phyloP scores from a whole-genome alignment of 2,329 filamentous ascomycete genomes.

The Colletotrichum lini region DNA sequence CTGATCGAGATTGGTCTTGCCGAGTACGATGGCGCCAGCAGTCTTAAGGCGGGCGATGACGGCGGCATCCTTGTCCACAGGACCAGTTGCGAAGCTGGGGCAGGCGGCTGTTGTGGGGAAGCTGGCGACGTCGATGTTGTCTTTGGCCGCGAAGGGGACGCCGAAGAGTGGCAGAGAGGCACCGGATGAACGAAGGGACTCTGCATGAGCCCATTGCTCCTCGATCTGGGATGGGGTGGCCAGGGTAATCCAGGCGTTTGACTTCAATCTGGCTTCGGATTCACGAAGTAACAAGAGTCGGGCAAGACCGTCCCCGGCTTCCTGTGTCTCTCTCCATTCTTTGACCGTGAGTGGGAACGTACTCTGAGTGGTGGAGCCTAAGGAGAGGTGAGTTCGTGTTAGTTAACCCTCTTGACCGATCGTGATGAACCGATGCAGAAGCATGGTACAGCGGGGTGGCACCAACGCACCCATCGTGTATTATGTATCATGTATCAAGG shows the following conservation, averaged over 20 bases:
- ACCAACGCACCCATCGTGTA: constrained; percentile 35
- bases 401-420: constrained; percentile 11
- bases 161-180: constrained; percentile 66
- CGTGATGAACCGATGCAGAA: constrained; percentile 8
- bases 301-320: constrained; percentile 46
- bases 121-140: constrained; percentile 68
- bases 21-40: constrained; percentile 70
- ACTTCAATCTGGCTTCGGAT: constrained; percentile 45
- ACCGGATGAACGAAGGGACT: constrained; percentile 57
- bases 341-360: constrained; percentile 42
- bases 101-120: constrained; percentile 68
- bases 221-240: constrained; percentile 48
- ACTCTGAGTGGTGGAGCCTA: constrained; percentile 34
- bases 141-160: constrained; percentile 70
- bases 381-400: constrained; percentile 19
- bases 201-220: constrained; percentile 53
- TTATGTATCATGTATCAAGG: constrained; percentile 7
- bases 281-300: constrained; percentile 47
- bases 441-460: background rate
- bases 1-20: constrained; percentile 74
- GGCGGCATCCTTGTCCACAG: constrained; percentile 60
- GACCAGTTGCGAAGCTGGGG: constrained; percentile 61
- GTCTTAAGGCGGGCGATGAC: constrained; percentile 65
- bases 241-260: constrained; percentile 51
- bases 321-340: constrained; percentile 47